Conservation (phyloP, 495 filamentous ascomycete genomes). For the Annulohypoxylon nitens region DNA sequence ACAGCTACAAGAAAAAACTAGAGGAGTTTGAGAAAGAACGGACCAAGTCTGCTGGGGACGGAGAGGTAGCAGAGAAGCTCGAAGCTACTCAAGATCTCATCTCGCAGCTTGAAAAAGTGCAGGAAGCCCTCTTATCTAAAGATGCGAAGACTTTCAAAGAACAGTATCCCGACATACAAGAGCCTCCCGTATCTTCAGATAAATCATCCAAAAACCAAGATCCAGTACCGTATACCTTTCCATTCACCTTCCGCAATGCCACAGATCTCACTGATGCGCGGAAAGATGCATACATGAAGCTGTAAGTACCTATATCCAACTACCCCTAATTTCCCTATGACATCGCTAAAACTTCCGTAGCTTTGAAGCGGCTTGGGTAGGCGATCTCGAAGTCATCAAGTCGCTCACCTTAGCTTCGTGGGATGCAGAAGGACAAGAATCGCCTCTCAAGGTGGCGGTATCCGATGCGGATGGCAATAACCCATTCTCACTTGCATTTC, state of each 20-base stretch:
- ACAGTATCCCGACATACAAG: constrained; percentile 67
- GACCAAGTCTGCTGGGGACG: constrained; percentile 29
- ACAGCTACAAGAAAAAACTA: constrained; percentile 33
- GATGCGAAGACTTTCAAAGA: constrained; percentile 75
- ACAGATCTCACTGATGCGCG: constrained; percentile 65
- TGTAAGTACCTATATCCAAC: constrained; percentile 53
- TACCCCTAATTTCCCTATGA: not conserved
- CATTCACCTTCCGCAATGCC: constrained; percentile 61
- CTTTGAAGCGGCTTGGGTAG: constrained; percentile 78
- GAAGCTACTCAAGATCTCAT: constrained; percentile 62
- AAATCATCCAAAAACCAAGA: constrained; percentile 10
- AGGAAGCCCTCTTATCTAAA: constrained; percentile 63
- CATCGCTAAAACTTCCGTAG: constrained; percentile 53
- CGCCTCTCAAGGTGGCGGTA: constrained; percentile 72
- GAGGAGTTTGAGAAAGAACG: constrained; percentile 53
- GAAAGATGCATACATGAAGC: constrained; percentile 68
- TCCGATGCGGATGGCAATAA: constrained; percentile 57
- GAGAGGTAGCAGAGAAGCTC: constrained; percentile 65
- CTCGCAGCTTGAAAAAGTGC: constrained; percentile 65
- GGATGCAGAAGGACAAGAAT: constrained; percentile 60
- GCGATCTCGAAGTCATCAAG: constrained; percentile 71
- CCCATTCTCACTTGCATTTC: constrained; percentile 74
- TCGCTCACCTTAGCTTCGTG: constrained; percentile 60
- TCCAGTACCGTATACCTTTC: constrained; percentile 58
- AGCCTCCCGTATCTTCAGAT: not conserved